These are phyloP conservation scores for Aspergillus leporis DNA, from an alignment of 495 filamentous ascomycete genomes.

Conservation along the genomic window DNA sequence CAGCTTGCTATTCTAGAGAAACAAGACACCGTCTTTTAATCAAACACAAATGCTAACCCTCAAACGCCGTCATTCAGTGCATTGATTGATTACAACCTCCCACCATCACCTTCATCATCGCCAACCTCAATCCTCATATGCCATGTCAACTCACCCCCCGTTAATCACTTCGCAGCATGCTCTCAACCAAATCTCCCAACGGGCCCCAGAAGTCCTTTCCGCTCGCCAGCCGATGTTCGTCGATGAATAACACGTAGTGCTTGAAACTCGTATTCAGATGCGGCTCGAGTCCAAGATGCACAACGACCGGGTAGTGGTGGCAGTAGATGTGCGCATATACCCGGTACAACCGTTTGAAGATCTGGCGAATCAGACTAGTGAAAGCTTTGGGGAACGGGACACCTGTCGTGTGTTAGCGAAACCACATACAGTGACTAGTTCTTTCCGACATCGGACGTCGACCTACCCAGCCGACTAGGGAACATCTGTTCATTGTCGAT, in stretches of 20 bases:
- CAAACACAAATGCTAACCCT: conserved; percentile 19
- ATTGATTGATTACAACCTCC: background rate
- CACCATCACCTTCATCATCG: background rate
- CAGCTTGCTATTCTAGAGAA: background rate
- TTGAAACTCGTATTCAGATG: conserved; percentile 99
- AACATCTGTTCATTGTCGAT: conserved; percentile 96
- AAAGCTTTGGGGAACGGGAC: conserved; percentile 96
- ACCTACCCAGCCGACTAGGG: conserved; percentile 81
- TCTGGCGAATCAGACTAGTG: conserved; percentile 79
- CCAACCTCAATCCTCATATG: background rate
- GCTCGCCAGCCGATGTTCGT: conserved; percentile 84
- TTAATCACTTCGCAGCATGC: conserved; percentile 92
- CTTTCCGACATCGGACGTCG: background rate
- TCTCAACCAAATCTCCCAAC: conserved; percentile 94
- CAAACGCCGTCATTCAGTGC: conserved; percentile 29
- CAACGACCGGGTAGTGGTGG: conserved; percentile 96
- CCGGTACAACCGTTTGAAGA: conserved; percentile 98
- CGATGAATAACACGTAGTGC: conserved; percentile 96
- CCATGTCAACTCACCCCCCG: background rate
- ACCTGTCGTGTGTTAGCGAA: conserved; percentile 49
- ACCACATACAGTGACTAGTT: background rate
- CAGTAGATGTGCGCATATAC: conserved; percentile 99
- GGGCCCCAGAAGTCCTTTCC: conserved; percentile 98
- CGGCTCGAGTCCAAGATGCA: conserved; percentile 91
- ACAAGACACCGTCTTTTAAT: conserved; percentile 16